phyloP scores from a whole-genome alignment of 805 yeast species.

The Candida morakotiae region DNA sequence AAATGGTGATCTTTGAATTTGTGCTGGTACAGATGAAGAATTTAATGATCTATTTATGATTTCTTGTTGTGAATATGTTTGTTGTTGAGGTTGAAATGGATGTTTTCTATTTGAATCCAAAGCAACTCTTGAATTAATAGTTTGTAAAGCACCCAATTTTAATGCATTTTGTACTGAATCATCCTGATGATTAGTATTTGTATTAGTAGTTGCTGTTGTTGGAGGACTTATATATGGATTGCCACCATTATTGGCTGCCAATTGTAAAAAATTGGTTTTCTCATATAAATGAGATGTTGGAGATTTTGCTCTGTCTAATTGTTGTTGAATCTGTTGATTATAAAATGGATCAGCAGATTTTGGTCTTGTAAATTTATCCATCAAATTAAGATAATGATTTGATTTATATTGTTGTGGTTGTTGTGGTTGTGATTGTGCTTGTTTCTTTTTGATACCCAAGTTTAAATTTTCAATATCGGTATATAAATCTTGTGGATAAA shows the following conservation, averaged over 20 bases:
- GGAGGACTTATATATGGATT: too few species aligned
- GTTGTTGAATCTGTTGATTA: constrained; percentile 16
- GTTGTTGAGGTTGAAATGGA: constrained; percentile 5
- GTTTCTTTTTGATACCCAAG: constrained; percentile 8
- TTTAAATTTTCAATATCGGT: constrained; percentile 13
- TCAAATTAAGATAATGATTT: constrained; percentile 9
- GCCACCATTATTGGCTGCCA: constrained; percentile 18
- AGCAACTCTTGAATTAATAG: constrained; percentile 55
- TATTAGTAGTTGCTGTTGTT: too few species aligned
- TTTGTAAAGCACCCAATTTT: constrained; percentile 64
- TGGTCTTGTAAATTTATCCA: constrained; percentile 29
- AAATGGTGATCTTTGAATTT: constrained; percentile 13
- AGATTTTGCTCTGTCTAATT: constrained; percentile 30
- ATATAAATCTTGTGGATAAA: constrained; percentile 10
- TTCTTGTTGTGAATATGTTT: constrained; percentile 17
- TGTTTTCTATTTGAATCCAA: constrained; percentile 31
- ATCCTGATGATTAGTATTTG: constrained; percentile 14
- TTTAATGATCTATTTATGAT: constrained; percentile 31
- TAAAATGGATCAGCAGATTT: constrained; percentile 43
- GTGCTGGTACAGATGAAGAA: constrained; percentile 34
- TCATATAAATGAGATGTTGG: constrained; percentile 42
- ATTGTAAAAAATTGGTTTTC: constrained; percentile 40
- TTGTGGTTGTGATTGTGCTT: too few species aligned
- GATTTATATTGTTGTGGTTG: neutral
- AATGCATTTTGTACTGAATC: constrained; percentile 39